These are phyloP conservation scores for Cladosporium austrohemisphaericum DNA, from an alignment of 2,329 filamentous ascomycete genomes.

Conservation along the genomic window DNA sequence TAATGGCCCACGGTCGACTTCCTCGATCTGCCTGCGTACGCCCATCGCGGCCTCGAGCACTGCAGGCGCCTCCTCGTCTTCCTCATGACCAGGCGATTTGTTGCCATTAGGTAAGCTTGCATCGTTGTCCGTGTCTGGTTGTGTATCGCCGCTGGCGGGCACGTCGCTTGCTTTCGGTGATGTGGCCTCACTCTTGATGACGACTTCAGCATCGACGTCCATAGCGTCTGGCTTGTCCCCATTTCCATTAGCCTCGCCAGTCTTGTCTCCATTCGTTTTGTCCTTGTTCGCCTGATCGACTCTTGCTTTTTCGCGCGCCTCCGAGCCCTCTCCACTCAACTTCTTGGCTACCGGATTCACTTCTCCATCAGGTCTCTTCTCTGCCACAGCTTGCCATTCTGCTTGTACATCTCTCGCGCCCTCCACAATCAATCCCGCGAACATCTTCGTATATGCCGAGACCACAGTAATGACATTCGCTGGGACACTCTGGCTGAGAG, in stretches of 20 bases:
- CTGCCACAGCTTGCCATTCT: conserved; percentile 50
- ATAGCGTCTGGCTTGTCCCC: conserved; percentile 17
- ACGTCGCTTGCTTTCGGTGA: conserved; percentile 12
- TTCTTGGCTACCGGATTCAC: conserved; percentile 40
- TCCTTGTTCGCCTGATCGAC: conserved; percentile 24
- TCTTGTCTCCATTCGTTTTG: conserved; percentile 30
- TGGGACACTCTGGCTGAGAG: conserved; percentile 74
- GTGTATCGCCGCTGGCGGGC: conserved; percentile 57
- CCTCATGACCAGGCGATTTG: not conserved
- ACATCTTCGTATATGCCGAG: conserved; percentile 71
- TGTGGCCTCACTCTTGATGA: conserved; percentile 4
- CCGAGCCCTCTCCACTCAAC: conserved; percentile 22
- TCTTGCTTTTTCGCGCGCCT: conserved; percentile 13
- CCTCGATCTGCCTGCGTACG: conserved; percentile 23
- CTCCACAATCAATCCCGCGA: conserved; percentile 72
- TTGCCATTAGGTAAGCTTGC: not conserved
- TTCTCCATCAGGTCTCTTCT: conserved; percentile 49
- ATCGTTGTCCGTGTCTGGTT: not conserved
- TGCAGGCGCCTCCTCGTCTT: not conserved
- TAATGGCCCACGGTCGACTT: conserved; percentile 53
- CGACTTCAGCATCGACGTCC: conserved; percentile 6
- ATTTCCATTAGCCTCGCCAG: conserved; percentile 16
- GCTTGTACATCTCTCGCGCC: conserved; percentile 65
- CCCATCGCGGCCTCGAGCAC: conserved; percentile 11
- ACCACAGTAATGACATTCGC: conserved; percentile 71